Conservation (phyloP, 148 eudicot species). For the Arbutus unedo region DNA sequence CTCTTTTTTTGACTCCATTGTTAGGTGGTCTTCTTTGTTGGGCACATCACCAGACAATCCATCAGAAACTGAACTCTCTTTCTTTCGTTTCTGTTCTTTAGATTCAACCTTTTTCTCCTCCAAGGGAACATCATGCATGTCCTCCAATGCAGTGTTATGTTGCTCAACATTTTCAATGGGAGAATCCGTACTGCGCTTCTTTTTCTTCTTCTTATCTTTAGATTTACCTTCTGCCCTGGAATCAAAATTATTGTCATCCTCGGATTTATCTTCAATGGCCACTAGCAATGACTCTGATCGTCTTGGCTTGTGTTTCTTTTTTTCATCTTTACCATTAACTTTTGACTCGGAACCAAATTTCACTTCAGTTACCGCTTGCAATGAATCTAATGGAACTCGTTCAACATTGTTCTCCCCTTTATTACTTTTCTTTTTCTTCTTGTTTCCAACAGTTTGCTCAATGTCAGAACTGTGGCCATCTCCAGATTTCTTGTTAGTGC, state of each 20-base stretch:
- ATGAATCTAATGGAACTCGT: slow-evolving; percentile 13
- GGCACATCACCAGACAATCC: neutral
- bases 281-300: slow-evolving; percentile 7
- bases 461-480: neutral
- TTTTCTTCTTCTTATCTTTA: slow-evolving; percentile 52
- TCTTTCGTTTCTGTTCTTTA: slow-evolving; percentile 26
- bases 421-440: slow-evolving; percentile 38
- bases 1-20: neutral
- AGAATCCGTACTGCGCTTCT: slow-evolving; percentile 15
- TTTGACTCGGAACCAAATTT: neutral
- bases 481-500: slow-evolving; percentile 10
- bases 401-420: neutral
- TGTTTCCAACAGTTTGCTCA: slow-evolving; percentile 19
- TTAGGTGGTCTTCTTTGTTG: slow-evolving; percentile 1
- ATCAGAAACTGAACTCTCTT: slow-evolving; percentile 15
- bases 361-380: slow-evolving; percentile 9
- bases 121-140: slow-evolving; percentile 9
- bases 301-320: too few relatives aligned
- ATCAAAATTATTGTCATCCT: neutral
- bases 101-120: slow-evolving; percentile 27
- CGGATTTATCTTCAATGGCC: neutral
- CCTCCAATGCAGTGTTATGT: slow-evolving; percentile 14
- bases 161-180: slow-evolving; percentile 18
- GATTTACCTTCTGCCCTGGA: slow-evolving; percentile 13
- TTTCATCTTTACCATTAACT: too few relatives aligned